Conservation (phyloP, 176 grass and related monocot genomes). For the Triticum turgidum region DNA sequence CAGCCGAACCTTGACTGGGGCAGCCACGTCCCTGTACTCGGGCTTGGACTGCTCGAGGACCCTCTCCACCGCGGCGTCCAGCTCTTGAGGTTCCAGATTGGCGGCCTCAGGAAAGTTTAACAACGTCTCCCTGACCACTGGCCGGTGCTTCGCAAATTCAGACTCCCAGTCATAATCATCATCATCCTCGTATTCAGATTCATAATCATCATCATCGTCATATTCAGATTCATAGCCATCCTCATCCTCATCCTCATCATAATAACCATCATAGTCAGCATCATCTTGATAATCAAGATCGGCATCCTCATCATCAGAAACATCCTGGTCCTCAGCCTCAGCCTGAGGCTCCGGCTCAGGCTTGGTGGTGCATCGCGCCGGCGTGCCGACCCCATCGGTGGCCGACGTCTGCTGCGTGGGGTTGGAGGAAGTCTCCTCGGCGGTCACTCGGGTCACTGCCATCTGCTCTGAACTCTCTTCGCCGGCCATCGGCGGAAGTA, state of each 20-base stretch:
- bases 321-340: not conserved
- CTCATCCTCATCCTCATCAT: not conserved
- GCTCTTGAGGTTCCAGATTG: not conserved
- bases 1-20: not conserved
- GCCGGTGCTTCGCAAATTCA: not conserved
- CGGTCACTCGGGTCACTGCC: not conserved
- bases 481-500: not conserved
- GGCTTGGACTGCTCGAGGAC: not conserved
- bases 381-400: not conserved
- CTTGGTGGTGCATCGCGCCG: not conserved
- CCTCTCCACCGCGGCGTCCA: not conserved
- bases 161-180: not conserved
- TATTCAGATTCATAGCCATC: not conserved
- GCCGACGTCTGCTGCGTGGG: not conserved
- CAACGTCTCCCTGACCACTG: not conserved
- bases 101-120: not conserved
- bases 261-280: not conserved
- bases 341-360: not conserved
- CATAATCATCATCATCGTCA: not conserved
- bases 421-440: not conserved
- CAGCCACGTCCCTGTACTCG: not conserved
- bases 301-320: not conserved
- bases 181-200: not conserved
- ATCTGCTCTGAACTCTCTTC: not conserved
- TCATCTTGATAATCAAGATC: no score